Percentiles rank a stretch among this genome's conserved stretches.
Conservation (phyloP, 2,329 filamentous ascomycete genomes). For the Sphaerulina musiva region DNA sequence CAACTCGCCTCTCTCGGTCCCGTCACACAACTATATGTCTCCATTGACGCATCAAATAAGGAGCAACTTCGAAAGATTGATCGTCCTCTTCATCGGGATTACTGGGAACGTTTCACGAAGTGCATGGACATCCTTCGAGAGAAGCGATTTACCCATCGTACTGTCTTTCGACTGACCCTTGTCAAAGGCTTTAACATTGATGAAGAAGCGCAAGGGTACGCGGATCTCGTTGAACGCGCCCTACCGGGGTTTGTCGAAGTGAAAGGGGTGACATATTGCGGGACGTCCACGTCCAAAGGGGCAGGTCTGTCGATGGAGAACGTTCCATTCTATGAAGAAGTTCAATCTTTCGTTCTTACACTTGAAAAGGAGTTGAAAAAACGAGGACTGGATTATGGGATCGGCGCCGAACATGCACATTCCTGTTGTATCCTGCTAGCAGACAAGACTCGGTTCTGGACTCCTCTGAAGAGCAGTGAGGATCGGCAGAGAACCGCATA, state of each 20-base stretch:
- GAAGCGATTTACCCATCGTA: conserved; percentile 77
- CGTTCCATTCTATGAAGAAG: conserved; percentile 91
- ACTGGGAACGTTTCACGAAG: conserved; percentile 90
- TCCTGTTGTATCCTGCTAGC: conserved; percentile 88
- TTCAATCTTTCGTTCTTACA: conserved; percentile 71
- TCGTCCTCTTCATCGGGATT: conserved; percentile 85
- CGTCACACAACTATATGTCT: conserved; percentile 93
- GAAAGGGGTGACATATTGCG: conserved; percentile 96
- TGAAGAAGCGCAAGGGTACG: conserved; percentile 85
- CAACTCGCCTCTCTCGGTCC: conserved; percentile 74
- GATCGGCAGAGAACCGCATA: conserved; percentile 32
- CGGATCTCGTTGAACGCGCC: conserved; percentile 75
- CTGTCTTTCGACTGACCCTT: conserved; percentile 88
- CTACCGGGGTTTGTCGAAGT: conserved; percentile 90
- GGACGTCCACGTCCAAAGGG: conserved; percentile 74
- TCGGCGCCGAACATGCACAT: conserved; percentile 91
- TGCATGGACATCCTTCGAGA: conserved; percentile 85
- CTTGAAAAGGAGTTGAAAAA: conserved; percentile 62
- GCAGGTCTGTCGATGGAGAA: conserved; percentile 95
- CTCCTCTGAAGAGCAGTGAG: conserved; percentile 26
- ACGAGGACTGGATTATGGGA: conserved; percentile 74
- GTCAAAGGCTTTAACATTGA: conserved; percentile 98
- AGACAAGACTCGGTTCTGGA: conserved; percentile 65
- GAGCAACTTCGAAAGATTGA: conserved; percentile 85
- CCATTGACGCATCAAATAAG: conserved; percentile 87